phyloP scores from a whole-genome alignment of 768 basidiomycete genomes.

The Tricholoma terreum region DNA sequence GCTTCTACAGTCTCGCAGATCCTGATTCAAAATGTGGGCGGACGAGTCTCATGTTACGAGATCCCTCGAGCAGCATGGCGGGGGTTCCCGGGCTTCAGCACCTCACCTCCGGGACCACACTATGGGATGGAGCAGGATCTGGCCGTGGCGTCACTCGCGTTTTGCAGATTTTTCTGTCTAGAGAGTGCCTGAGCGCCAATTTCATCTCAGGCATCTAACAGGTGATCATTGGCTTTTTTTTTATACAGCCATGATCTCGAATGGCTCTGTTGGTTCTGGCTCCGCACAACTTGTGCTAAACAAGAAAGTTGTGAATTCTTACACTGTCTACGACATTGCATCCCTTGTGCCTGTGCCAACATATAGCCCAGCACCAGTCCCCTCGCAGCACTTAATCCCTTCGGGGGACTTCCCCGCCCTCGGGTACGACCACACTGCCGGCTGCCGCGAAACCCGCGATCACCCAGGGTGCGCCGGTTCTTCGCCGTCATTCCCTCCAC shows the following conservation, averaged over 20 bases:
- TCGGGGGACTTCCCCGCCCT: conserved; percentile 76
- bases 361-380: conserved; percentile 48
- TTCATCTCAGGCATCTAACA: neutral
- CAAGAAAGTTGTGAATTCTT: conserved; percentile 95
- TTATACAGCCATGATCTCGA: conserved; percentile 84
- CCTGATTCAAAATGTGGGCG: conserved; percentile 61
- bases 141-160: conserved; percentile 61
- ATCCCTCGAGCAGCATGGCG: conserved; percentile 35
- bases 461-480: conserved; percentile 90
- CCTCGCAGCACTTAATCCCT: conserved; percentile 40
- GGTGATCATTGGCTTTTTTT: neutral
- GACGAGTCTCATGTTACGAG: conserved; percentile 67
- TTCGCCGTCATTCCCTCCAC: conserved; percentile 62
- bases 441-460: conserved; percentile 49
- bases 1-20: conserved; percentile 43
- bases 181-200: conserved; percentile 83
- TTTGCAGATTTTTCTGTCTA: conserved; percentile 96
- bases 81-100: conserved; percentile 27
- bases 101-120: conserved; percentile 33
- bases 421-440: conserved; percentile 40
- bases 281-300: conserved; percentile 95
- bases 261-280: conserved; percentile 94
- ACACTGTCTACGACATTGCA: conserved; percentile 83
- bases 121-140: conserved; percentile 41
- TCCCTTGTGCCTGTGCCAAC: conserved; percentile 67